Conservation (phyloP, 1,284 basidiomycete genomes). For the Leccinum subfulvum region DNA sequence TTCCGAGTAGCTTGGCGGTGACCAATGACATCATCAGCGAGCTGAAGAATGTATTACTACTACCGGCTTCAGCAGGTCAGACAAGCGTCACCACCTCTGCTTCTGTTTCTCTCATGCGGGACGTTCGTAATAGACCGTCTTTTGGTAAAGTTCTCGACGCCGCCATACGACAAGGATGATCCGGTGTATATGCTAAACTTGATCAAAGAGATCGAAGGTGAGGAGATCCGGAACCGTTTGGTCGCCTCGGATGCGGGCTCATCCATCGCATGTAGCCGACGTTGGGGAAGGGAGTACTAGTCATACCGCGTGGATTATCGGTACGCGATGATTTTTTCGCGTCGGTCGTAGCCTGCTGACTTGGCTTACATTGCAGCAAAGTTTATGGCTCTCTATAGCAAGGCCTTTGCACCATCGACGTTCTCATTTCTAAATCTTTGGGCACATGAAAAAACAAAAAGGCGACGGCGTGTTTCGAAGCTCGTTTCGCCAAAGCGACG, state of each 20-base stretch:
- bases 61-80: conserved; percentile 30
- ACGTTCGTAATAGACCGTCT: conserved; percentile 22
- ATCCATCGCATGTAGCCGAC: conserved; percentile 7
- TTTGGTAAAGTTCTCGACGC: conserved; percentile 34
- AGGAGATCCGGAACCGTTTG: not conserved
- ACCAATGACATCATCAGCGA: conserved; percentile 21
- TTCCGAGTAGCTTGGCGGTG: conserved; percentile 25
- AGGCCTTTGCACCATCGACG: not conserved
- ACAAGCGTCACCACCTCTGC: not conserved
- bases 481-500: conserved; percentile 26
- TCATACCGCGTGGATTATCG: conserved; percentile 28
- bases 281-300: conserved; percentile 6
- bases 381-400: conserved; percentile 33
- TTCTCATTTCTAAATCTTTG: conserved; percentile 1
- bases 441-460: conserved; percentile 3
- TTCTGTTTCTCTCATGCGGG: not conserved
- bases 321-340: conserved; percentile 13
- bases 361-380: conserved; percentile 17
- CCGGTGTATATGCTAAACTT: conserved; percentile 29
- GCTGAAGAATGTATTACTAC: conserved; percentile 26
- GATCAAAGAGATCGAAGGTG: conserved; percentile 32
- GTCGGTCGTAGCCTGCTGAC: not conserved
- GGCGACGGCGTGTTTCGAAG: conserved; percentile 30
- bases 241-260: not conserved
- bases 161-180: conserved; percentile 25